Percentiles rank a stretch among this genome's conserved stretches.
phyloP scores from a whole-genome alignment of 768 basidiomycete species.

The Amanita thiersii region DNA sequence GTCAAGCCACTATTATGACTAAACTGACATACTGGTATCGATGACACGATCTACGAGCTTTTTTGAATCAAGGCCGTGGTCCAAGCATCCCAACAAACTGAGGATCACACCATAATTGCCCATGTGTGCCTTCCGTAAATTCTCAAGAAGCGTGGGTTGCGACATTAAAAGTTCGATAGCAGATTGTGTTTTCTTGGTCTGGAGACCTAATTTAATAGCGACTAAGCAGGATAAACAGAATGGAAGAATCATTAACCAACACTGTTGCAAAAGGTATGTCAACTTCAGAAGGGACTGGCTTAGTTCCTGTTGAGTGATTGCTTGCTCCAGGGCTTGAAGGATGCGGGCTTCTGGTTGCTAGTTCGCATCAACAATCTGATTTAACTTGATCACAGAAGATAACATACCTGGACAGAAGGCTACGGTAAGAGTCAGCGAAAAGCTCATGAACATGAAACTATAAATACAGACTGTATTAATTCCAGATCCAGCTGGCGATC shows the following conservation, averaged over 20 bases:
- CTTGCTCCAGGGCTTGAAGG: conserved; percentile 61
- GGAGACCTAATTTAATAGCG: conserved; percentile 41
- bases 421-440: not conserved
- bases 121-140: conserved; percentile 81
- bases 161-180: conserved; percentile 81
- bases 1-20: not conserved
- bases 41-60: conserved; percentile 85
- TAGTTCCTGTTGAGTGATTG: conserved; percentile 71
- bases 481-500: conserved; percentile 19
- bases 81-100: conserved; percentile 87
- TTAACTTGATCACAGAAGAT: not conserved
- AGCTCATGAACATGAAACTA: too few relatives aligned
- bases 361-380: too few relatives aligned
- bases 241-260: conserved; percentile 28
- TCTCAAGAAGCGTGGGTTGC: conserved; percentile 75
- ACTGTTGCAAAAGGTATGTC: conserved; percentile 75
- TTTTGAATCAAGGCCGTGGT: conserved; percentile 81
- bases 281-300: conserved; percentile 69
- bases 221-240: conserved; percentile 3
- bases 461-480: conserved; percentile 37
- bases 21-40: conserved; percentile 46
- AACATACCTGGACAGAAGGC: not conserved
- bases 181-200: conserved; percentile 58
- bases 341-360: conserved; percentile 52
- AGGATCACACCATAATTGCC: conserved; percentile 91